Percentiles rank a stretch among this genome's conserved stretches.
Evolutionary conservation across 1,284 basidiomycete genomes (phyloP).

Genomic region (Exobasidium cylindrosporum): DNA sequence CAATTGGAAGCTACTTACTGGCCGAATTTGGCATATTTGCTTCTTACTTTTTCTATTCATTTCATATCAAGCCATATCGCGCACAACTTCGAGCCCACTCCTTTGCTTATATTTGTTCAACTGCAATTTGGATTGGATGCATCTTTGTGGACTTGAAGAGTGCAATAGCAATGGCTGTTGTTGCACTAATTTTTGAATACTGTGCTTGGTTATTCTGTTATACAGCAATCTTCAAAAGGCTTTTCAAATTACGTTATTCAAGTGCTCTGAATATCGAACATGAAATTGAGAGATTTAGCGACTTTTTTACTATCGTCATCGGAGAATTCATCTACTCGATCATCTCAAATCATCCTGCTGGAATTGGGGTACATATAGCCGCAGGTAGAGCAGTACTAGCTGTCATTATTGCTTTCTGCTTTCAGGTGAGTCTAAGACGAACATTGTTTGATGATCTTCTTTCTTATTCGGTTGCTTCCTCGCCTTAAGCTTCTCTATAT

Average conservation of each 20-base stretch:
- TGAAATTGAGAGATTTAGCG: conserved; percentile 43
- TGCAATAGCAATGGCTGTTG: conserved; percentile 33
- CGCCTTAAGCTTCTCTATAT: conserved; percentile 26
- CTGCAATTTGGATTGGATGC: conserved; percentile 33
- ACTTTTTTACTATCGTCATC: conserved; percentile 44
- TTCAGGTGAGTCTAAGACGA: conserved; percentile 28
- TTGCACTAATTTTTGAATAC: conserved; percentile 37
- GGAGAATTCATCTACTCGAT: conserved; percentile 37
- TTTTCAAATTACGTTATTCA: conserved; percentile 33
- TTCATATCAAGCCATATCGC: conserved; percentile 45
- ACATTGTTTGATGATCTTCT: conserved; percentile 12
- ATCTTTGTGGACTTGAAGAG: conserved; percentile 29
- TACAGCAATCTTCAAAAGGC: conserved; percentile 31
- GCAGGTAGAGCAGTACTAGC: conserved; percentile 33
- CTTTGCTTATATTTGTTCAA: conserved; percentile 20
- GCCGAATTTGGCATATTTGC: conserved; percentile 30
- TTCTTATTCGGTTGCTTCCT: background rate
- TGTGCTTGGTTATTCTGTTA: conserved; percentile 36
- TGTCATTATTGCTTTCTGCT: conserved; percentile 30
- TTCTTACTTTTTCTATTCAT: conserved; percentile 27
- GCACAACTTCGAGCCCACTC: conserved; percentile 33
- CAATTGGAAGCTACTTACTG: conserved; percentile 36
- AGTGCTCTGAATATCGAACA: conserved; percentile 45
- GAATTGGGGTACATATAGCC: conserved; percentile 29
- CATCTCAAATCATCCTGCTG: conserved; percentile 29